These are phyloP conservation scores for Xanthoparmelia taractica DNA, from an alignment of 495 filamentous ascomycete genomes.

Conservation along the genomic window DNA sequence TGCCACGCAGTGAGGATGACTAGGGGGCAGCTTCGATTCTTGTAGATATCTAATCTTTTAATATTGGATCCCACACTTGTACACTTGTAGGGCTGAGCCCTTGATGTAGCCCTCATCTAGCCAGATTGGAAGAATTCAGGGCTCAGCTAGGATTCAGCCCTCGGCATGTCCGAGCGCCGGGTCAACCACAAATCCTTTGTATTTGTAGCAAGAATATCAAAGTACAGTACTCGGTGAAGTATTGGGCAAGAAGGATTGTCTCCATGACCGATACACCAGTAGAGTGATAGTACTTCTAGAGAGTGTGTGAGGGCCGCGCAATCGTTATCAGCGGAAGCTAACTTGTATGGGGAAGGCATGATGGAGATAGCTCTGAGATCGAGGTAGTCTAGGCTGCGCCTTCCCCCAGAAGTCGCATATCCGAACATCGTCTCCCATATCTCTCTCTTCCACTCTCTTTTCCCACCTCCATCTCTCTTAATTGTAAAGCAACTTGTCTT, in stretches of 20 bases:
- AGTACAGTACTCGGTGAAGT: not conserved
- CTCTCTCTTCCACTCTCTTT: not conserved
- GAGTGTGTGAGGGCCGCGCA: not conserved
- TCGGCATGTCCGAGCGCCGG: no score
- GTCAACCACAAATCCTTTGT: no score
- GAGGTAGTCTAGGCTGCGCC: not conserved
- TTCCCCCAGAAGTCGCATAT: not conserved
- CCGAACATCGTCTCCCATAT: not conserved
- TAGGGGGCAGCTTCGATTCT: not conserved
- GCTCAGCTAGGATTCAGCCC: no score
- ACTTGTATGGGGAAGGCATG: not conserved
- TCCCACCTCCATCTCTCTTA: not conserved
- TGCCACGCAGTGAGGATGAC: conserved; percentile 4
- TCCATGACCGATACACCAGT: no score
- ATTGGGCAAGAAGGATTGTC: not conserved
- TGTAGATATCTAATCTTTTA: not conserved
- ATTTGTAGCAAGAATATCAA: not conserved
- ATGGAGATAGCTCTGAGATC: not conserved
- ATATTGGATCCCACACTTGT: no score
- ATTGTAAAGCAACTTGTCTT: not conserved
- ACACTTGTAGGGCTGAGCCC: no score
- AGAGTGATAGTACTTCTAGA: no score
- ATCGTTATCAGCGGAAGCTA: conserved; percentile 7
- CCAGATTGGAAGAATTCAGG: no score
- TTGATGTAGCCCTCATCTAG: no score